Base-by-base conservation (phyloP, 208 protist genomes). In the Leishmania mexicana region DNA sequence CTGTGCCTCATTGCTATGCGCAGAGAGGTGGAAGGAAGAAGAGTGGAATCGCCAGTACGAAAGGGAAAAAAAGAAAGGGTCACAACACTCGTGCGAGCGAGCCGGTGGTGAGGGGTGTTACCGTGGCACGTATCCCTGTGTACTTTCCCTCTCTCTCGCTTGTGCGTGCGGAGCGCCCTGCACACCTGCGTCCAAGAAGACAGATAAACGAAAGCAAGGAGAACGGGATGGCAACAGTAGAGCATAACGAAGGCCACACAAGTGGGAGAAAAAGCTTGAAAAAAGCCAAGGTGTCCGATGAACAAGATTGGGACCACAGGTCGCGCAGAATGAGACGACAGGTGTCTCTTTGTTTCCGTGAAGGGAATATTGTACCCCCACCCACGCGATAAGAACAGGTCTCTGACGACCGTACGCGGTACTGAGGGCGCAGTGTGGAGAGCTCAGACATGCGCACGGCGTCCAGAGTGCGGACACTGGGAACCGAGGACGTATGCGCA, bases 1-100 rank as follows among this genome's bases (percentile, higher is more conserved):
- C 80, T 87, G 58, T 87, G 84, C 21, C 89, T 85, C 90, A 93
- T 90, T 67, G 71, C 91, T 21, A 13, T 24, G 54, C 7, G 58
- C 24, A 51, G 13, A 24, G 42, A 60, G 47, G 13, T 42, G 5
- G n/a, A 51, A 38, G n/a, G 31, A 38, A 19, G 31, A 67, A 19
- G 31, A 19, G 15, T 67, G 62, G 31, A 67, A 28, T 47, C 21
- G 11, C 7, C 11, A 70, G 64, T 28, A 0, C 6, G 35, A 40
- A 11, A 68, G 5, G 24, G 35, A 13, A 17, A 1, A 11, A 70
- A 24, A 5, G 35, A 70, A n/a, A 70, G n/a, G 17, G 35, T 35
- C n/a, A 19, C 64, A 6, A 7, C 1, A 15, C 38, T n/a, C 4
- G 24, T 28, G 21, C 38, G 5, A 42, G 68, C 42, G 42, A 10